Conservation (phyloP, 805 yeast species). For the Yarrowia divulgata region DNA sequence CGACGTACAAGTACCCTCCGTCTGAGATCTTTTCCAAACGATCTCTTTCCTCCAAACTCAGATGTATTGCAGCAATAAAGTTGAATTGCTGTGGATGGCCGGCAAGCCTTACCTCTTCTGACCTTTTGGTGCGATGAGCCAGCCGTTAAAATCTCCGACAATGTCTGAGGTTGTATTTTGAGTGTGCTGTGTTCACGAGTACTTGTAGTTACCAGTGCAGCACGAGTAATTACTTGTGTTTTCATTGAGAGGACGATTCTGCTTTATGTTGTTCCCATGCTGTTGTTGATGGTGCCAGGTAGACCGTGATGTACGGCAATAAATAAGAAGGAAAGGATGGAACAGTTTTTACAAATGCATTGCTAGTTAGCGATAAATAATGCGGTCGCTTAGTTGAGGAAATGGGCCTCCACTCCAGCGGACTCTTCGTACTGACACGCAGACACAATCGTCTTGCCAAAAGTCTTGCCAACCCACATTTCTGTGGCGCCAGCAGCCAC, state of each 20-base stretch:
- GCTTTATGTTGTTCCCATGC: too few relatives aligned
- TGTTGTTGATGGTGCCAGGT: too few relatives aligned
- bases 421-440: constrained; percentile 20
- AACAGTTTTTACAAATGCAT: not conserved
- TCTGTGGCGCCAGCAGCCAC: constrained; percentile 19
- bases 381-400: not conserved
- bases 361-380: constrained; percentile 29
- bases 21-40: not conserved
- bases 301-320: not conserved
- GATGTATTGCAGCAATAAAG: not conserved
- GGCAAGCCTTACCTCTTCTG: not conserved
- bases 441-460: constrained; percentile 15
- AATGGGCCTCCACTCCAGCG: constrained; percentile 31
- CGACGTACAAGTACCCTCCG: too few relatives aligned
- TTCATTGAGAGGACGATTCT: too few relatives aligned
- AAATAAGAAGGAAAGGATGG: not conserved
- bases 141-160: constrained; percentile 1
- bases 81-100: constrained; percentile 3
- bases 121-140: not conserved
- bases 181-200: not conserved
- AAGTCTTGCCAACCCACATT: constrained; percentile 3
- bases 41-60: not conserved
- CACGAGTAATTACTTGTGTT: too few relatives aligned
- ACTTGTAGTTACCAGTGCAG: too few relatives aligned
- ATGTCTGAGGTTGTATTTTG: not conserved